Evolutionary conservation across 169 alveolate genomes (phyloP), one percentile per base, ranked within the genome.

Genomic region (Cryptosporidium parvum): DNA sequence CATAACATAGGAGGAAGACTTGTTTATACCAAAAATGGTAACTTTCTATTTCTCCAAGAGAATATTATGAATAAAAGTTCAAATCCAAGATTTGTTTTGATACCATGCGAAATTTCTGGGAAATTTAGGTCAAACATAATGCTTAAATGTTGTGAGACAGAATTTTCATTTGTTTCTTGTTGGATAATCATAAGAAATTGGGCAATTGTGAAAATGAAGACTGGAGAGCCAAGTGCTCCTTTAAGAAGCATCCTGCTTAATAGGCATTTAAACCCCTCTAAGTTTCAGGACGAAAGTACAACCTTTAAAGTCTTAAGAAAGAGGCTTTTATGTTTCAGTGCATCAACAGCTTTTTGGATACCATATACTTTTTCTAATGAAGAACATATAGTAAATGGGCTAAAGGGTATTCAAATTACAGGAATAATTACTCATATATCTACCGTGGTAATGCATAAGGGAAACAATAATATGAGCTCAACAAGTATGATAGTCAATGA

Each of bases 81-180:
- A 4, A 29, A 7, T 58, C 71, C 52, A 23, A 23, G 18, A 12
- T 80, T 42, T 80, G 29, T 45, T 5, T 12, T 80, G 44, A 21
- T 62, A 14, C 62, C 59, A 5, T 80, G 89, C 29, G 89, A 80
- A 21, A 67, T 80, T 16, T 80, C 89, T 6, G 89, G 89, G 21
- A 44, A 62, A 14, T 80, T 80, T 29, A 80, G 14, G 7, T 18
- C 80, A 48, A 80, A 56, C 33, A 45, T 26, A 42, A 26, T 80
- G 35, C 75, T 80, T 14, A 37, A 62, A 31, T 80, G 89, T 51
- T 59, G 68, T 35, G 48, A 21, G 42, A 80, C 89, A 80, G 59
- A 59, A 26, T 39, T 29, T 14, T 29, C 42, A 14, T 42, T 62
- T 45, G 62, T 80, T 39, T 80, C 89, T 1, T 80, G 89, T 23